Base-by-base conservation (phyloP, 176 grass and related monocot genomes). In the Juncus effusus region DNA sequence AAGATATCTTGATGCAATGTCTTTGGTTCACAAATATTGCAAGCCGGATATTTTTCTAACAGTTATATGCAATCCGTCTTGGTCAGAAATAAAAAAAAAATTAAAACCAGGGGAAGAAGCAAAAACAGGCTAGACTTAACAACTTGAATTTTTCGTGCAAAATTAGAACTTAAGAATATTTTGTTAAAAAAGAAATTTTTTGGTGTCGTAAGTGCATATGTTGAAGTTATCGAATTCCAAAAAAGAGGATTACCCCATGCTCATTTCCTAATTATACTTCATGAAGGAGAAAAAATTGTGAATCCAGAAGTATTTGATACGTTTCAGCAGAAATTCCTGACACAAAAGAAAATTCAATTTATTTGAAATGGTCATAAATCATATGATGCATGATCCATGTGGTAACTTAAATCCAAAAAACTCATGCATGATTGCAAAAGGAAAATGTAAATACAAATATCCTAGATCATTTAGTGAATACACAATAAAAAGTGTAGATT, bases 311-410 rank as follows among this genome's bases (percentile, higher is more conserved):
- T 1, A 0, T 84, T 79, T 51, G 69, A 76, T 6, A 53, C 0
- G 67, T 79, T 1, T 79, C 4, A 1, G 63, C 40, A 0, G 76
- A 84, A 37, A 76, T 84, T 11, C 71, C 40, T 1, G 58, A 72
- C 47, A 10, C 16, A 50, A 16, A 19, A 4, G 62, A 45, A 1
- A 39, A 79, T 54, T 66, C 66, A 38, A 44, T 4, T 16, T 72
- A 13, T 39, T 70, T 13, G 13, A 56, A n/a, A 3, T 64, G 12
- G 44, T 79, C 13, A 47, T 63, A 4, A 72, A 63, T 7, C 65
- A 79, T 13, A 72, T 79, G 76, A 63, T 79, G 66, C 76, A 79
- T n/a, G n/a, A n/a, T n/a, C n/a, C n/a, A n/a, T n/a, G n/a, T n/a
- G n/a, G n/a, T n/a, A n/a, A n/a, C n/a, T n/a, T 68, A 61, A 28